A percentile compares a stretch with the other conserved stretches of the same genome.
These are phyloP conservation scores for Russula griseocarnosa DNA, from an alignment of 768 basidiomycete genomes.

Conservation along the genomic window DNA sequence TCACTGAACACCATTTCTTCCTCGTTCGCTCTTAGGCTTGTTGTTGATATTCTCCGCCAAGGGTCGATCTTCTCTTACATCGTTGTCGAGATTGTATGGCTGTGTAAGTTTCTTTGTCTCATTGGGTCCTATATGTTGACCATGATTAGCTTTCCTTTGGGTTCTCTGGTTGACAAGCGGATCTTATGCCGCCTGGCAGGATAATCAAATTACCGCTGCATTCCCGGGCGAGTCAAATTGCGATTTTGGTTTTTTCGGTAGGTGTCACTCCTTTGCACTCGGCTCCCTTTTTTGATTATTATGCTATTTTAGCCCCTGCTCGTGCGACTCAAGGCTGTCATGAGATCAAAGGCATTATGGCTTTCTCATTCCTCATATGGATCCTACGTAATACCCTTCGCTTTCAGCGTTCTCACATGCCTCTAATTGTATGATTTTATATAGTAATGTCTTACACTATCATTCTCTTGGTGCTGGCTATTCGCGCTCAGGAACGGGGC, in stretches of 20 bases:
- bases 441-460: constrained; percentile 37
- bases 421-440: constrained; percentile 6
- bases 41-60: constrained; percentile 36
- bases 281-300: not conserved
- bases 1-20: not conserved
- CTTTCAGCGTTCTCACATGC: not conserved
- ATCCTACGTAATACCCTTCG: constrained; percentile 31
- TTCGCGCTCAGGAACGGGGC: constrained; percentile 34
- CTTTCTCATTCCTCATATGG: constrained; percentile 40
- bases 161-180: constrained; percentile 42
- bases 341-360: constrained; percentile 35
- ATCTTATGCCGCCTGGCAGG: constrained; percentile 31
- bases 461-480: constrained; percentile 31
- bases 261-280: not conserved
- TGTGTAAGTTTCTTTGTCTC: constrained; percentile 33
- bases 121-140: not conserved
- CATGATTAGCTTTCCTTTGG: constrained; percentile 34
- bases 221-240: constrained; percentile 1
- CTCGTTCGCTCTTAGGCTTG: constrained; percentile 31
- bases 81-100: constrained; percentile 38
- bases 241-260: constrained; percentile 20
- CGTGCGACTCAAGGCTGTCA: constrained; percentile 28
- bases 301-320: not conserved
- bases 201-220: not conserved
- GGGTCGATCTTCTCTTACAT: constrained; percentile 42